Evolutionary conservation across 208 protist species (phyloP).

Genomic region (Crithidia bombi): DNA sequence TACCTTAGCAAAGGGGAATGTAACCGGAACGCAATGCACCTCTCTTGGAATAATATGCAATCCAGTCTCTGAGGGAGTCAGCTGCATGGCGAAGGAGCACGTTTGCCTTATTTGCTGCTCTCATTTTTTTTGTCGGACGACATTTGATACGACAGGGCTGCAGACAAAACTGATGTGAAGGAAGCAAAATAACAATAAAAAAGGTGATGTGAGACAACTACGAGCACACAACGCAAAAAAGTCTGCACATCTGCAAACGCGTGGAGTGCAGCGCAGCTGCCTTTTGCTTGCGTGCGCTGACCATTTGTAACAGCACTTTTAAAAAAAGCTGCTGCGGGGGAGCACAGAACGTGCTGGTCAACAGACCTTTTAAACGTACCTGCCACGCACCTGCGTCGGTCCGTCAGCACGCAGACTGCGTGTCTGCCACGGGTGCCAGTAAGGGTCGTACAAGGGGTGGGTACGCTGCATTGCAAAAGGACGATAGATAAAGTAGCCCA

Average conservation of each 20-base stretch:
- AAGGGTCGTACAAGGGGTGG: conserved; percentile 70
- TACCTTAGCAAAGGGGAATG: too few species aligned
- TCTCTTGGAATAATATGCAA: too few species aligned
- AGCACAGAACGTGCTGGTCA: too few species aligned
- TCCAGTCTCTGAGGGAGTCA: too few species aligned
- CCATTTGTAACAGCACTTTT: too few species aligned
- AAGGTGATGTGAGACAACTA: conserved; percentile 22
- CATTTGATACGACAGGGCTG: too few species aligned
- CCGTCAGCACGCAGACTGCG: conserved; percentile 52
- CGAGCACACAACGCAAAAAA: conserved; percentile 21
- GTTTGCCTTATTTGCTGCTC: too few species aligned
- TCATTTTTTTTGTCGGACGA: too few species aligned
- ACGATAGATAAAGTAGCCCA: conserved; percentile 70
- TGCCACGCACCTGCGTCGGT: conserved; percentile 65
- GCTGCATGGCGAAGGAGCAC: too few species aligned
- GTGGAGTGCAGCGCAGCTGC: neutral
- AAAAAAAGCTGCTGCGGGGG: neutral
- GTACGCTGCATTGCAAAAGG: conserved; percentile 60
- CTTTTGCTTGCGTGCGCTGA: too few species aligned
- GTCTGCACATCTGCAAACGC: too few species aligned
- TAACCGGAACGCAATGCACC: too few species aligned
- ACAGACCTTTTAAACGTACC: conserved; percentile 78
- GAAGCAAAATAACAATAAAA: conserved; percentile 38
- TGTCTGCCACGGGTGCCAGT: conserved; percentile 84
- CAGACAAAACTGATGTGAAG: neutral